Base-by-base conservation (phyloP, 192 early-diverging fungal species). In the Gaertneriomyces sp. region DNA sequence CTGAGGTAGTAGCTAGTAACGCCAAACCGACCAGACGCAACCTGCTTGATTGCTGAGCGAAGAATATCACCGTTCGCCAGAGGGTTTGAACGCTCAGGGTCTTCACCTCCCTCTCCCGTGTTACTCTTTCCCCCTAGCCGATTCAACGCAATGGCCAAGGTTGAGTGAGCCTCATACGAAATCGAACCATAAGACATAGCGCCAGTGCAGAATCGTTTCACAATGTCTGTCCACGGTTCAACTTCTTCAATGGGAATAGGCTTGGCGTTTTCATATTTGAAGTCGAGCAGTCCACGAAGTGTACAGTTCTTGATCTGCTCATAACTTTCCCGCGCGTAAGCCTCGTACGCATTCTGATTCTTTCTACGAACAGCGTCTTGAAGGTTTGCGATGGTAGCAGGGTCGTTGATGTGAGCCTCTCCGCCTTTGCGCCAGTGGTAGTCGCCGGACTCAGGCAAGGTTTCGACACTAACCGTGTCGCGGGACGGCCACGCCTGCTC, bases 101-200 rank as follows among this genome's bases (percentile, higher is more conserved):
- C 93, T 75, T 98, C 96, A 65, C 96, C 96, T 62, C 96, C 96
- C 76, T 98, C 96, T 53, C 96, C 96, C 62, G 95, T 96, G 82
- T 97, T 98, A 74, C 90, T 93, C 81, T 98, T 98, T 60, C 96
- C 96, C 63, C 94, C 94, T 7, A 98, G 75, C 52, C 77, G 69
- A 81, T 98, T 98, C 96, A 98, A 97, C 14, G 96, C 96, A 62
- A 90, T 68, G 3, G 95, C 95, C 25, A 98, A 74, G 14, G 96
- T 79, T 42, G 89, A 90, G 71, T 98, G 96, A 40, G 96, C 83
- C 69, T 98, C 96, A 68, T 83, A 85, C 4, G 94, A 96, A 68
- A 98, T 97, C 17, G 94, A 96, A 40, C 96, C 96, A 68, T 97
- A 98, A 20, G 91, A 94, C 94, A 98, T 98, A 56, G 94, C 96